Conservation (phyloP, 306 rosid species). For the Geum urbanum region DNA sequence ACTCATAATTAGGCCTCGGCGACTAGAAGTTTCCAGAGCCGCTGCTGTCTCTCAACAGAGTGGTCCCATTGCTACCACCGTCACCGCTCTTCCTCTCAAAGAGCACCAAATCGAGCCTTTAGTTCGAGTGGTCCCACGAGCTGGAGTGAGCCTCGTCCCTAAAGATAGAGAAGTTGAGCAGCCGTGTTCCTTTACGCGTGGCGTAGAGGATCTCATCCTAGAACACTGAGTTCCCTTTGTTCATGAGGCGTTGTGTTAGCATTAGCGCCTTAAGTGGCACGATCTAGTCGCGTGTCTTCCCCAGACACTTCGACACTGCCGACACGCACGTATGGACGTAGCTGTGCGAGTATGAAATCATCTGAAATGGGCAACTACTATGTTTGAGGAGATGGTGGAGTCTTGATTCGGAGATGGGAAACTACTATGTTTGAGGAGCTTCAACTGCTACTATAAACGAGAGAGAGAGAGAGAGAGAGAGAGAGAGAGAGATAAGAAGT, state of each 20-base stretch:
- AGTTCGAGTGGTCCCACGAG: conserved; percentile 98
- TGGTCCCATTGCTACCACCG: conserved; percentile 11
- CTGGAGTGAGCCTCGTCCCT: conserved; percentile 95
- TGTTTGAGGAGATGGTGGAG: too few species aligned
- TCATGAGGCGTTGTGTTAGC: conserved; percentile 72
- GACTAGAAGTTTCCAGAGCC: conserved; percentile 52
- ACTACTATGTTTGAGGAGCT: too few species aligned
- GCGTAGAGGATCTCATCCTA: conserved; percentile 89
- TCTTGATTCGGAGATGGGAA: too few species aligned
- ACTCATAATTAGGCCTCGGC: conserved; percentile 47
- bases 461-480: too few species aligned
- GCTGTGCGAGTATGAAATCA: conserved; percentile 72
- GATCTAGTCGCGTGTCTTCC: conserved; percentile 96
- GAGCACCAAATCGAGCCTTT: conserved; percentile 69
- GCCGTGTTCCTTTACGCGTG: conserved; percentile 84
- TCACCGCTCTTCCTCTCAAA: conserved; percentile 50
- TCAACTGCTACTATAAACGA: too few species aligned
- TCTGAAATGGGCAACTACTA: too few species aligned
- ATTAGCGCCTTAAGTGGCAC: conserved; percentile 79
- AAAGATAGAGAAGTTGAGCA: conserved; percentile 76
- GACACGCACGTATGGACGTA: conserved; percentile 69
- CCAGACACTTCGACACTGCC: conserved; percentile 74
- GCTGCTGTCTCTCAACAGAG: not conserved
- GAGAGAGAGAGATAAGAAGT: too few species aligned
- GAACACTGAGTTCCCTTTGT: conserved; percentile 67